A percentile compares a stretch with the other conserved stretches of the same genome.
These are phyloP conservation scores for Candida ficus DNA, from an alignment of 805 yeast genomes.

Conservation along the genomic window DNA sequence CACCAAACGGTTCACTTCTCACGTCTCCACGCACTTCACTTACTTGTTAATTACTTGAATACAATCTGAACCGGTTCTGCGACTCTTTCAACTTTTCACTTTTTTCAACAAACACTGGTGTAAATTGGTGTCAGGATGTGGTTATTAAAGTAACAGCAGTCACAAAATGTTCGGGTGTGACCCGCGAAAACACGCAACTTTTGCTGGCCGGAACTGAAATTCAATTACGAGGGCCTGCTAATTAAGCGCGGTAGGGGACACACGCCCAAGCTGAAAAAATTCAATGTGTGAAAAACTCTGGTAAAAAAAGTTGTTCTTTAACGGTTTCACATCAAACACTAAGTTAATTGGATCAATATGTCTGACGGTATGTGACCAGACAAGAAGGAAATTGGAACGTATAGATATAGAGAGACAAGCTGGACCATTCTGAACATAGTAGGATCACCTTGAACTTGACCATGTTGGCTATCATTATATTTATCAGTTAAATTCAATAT, in stretches of 20 bases:
- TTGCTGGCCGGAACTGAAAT: not conserved
- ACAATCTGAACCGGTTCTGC: not conserved
- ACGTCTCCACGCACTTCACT: not conserved
- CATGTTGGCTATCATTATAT: no score
- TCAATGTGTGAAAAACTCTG: slow-evolving; percentile 2
- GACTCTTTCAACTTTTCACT: slow-evolving; percentile 9
- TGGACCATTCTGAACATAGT: no score
- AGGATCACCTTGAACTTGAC: no score
- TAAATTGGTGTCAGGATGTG: slow-evolving; percentile 6
- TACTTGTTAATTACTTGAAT: slow-evolving; percentile 8
- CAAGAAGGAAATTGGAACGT: not conserved
- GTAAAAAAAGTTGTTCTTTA: slow-evolving; percentile 5
- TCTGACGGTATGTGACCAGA: slow-evolving; percentile 27
- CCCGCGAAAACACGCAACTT: not conserved
- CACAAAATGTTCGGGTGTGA: slow-evolving; percentile 3
- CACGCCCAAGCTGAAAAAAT: slow-evolving; percentile 8
- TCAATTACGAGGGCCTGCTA: not conserved
- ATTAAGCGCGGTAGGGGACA: slow-evolving; percentile 5
- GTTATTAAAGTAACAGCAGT: no score
- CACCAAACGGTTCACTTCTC: not conserved
- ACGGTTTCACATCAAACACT: not conserved
- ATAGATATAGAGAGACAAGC: not conserved
- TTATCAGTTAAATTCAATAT: no score
- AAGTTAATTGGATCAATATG: slow-evolving; percentile 19
- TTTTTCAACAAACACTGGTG: slow-evolving; percentile 2